Conservation (phyloP, 2,329 filamentous ascomycete genomes). For the Neofusicoccum laricinum region DNA sequence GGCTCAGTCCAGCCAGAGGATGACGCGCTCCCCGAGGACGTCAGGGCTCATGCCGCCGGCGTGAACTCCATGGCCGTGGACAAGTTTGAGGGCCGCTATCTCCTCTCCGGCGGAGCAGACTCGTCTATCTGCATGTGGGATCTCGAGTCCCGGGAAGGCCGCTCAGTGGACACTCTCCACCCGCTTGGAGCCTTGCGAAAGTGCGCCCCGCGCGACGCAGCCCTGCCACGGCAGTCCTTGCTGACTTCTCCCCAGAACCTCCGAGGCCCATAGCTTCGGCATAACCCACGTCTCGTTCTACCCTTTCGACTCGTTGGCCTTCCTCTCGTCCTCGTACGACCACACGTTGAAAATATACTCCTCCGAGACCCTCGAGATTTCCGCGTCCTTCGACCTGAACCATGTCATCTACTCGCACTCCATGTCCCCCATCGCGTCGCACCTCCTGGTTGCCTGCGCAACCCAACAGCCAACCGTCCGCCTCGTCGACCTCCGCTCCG, state of each 20-base stretch:
- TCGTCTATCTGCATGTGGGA: conserved; percentile 86
- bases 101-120: conserved; percentile 83
- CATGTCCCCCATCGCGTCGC: conserved; percentile 67
- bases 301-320: conserved; percentile 71
- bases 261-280: conserved; percentile 61
- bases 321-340: conserved; percentile 76
- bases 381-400: conserved; percentile 66
- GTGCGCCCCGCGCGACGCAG: neutral
- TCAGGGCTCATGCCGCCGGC: conserved; percentile 71
- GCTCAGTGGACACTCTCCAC: neutral
- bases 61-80: conserved; percentile 79
- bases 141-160: conserved; percentile 55
- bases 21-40: conserved; percentile 27
- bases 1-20: conserved; percentile 43
- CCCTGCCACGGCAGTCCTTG: neutral
- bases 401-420: conserved; percentile 74
- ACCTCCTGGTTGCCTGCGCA: conserved; percentile 81
- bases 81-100: conserved; percentile 72
- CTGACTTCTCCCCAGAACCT: conserved; percentile 23
- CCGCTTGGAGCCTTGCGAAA: conserved; percentile 8
- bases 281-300: conserved; percentile 77
- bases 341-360: conserved; percentile 74
- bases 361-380: conserved; percentile 58
- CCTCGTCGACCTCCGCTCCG: conserved; percentile 81
- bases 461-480: conserved; percentile 82